Conservation (phyloP, 106 monocot species). For the Gastrodia elata region DNA sequence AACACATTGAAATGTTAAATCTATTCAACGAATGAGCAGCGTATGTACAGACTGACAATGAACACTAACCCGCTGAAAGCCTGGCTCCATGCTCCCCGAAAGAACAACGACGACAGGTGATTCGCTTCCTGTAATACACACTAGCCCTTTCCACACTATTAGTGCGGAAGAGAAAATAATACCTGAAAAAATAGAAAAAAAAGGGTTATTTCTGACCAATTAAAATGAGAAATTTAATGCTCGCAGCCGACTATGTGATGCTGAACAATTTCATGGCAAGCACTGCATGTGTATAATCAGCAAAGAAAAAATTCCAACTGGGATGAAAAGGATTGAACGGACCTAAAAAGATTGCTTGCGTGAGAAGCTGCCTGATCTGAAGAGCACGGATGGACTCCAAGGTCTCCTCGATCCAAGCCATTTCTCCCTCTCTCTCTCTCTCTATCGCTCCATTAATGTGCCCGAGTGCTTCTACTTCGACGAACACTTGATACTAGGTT, state of each 20-base stretch:
- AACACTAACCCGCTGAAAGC: slow-evolving; percentile 38
- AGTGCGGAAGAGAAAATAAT: slow-evolving; percentile 34
- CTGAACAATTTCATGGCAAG: neutral
- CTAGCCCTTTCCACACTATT: slow-evolving; percentile 53
- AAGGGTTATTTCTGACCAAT: neutral
- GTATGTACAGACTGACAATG: neutral
- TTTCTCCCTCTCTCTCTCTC: slow-evolving; percentile 1
- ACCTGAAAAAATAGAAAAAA: slow-evolving; percentile 13
- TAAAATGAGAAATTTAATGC: neutral
- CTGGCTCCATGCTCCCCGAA: slow-evolving; percentile 58
- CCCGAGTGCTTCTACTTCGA: no score
- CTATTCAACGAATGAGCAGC: neutral
- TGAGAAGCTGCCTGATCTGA: slow-evolving; percentile 54
- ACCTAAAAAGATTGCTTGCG: slow-evolving; percentile 65
- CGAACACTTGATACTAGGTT: no score
- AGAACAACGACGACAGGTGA: slow-evolving; percentile 57
- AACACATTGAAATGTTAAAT: neutral
- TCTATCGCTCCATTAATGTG: neutral
- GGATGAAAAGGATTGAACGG: neutral
- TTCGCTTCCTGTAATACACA: slow-evolving; percentile 42
- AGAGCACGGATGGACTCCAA: slow-evolving; percentile 57
- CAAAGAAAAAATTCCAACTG: neutral
- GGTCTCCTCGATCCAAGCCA: slow-evolving; percentile 28
- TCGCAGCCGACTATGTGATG: neutral
- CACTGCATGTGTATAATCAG: neutral